Evolutionary conservation across 345 rosid species (phyloP).

Genomic region (Camelina hispida): DNA sequence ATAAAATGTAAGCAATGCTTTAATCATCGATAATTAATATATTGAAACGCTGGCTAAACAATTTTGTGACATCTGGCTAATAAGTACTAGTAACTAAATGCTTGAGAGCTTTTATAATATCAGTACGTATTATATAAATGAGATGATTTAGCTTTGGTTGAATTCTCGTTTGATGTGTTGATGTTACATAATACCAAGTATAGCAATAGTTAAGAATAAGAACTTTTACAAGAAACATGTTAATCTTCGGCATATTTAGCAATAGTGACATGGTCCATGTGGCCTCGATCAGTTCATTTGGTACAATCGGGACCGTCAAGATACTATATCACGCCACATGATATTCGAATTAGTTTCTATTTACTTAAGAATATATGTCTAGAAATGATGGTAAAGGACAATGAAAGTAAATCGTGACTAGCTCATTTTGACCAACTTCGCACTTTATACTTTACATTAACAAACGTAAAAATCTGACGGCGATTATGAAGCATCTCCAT

Average conservation of each 20-base stretch:
- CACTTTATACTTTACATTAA: neutral
- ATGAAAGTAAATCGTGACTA: constrained; percentile 14
- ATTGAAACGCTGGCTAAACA: neutral
- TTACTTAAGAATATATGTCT: constrained; percentile 9
- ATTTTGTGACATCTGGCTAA: neutral
- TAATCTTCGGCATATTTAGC: constrained; percentile 27
- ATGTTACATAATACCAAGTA: constrained; percentile 19
- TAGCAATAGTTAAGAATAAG: constrained; percentile 15
- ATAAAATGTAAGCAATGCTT: neutral
- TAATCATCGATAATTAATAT: neutral
- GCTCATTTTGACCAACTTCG: constrained; percentile 7
- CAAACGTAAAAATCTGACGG: neutral
- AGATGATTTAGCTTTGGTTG: neutral
- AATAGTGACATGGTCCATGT: constrained; percentile 30
- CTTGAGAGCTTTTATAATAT: neutral
- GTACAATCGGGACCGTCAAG: neutral
- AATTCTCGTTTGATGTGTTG: neutral
- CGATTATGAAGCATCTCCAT: constrained; percentile 7
- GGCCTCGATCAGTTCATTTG: constrained; percentile 21
- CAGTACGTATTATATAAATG: neutral
- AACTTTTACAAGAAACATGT: constrained; percentile 23
- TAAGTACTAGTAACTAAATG: neutral
- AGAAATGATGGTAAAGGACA: constrained; percentile 12
- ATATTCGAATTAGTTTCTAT: constrained; percentile 17
- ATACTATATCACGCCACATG: constrained; percentile 4